Conservation (phyloP, 108 stramenopile genomes). For the Conticribra weissflogii region DNA sequence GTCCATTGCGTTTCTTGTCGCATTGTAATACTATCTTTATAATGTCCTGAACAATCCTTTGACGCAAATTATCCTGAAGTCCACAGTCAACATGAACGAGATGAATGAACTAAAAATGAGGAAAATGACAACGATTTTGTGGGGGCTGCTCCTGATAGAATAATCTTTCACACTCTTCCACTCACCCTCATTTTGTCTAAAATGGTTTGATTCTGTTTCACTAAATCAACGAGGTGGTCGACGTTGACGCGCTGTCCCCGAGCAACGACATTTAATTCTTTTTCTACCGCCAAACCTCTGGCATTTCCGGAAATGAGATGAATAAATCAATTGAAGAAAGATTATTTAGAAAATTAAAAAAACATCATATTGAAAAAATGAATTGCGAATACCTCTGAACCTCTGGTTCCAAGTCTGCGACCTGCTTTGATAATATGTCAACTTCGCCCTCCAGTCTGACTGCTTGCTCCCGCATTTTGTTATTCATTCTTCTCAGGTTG, state of each 20-base stretch:
- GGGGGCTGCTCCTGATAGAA: not conserved
- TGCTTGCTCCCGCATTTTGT: constrained; percentile 21
- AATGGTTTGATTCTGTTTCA: constrained; percentile 35
- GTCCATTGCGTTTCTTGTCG: constrained; percentile 20
- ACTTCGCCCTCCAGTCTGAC: constrained; percentile 19
- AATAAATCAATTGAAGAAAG: not conserved
- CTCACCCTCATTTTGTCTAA: constrained; percentile 28
- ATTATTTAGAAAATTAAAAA: not conserved
- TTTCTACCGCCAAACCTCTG: constrained; percentile 18
- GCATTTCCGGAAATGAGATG: not conserved
- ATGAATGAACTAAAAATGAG: not conserved
- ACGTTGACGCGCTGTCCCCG: constrained; percentile 26
- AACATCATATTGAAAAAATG: constrained; percentile 1
- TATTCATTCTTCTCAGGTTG: constrained; percentile 21
- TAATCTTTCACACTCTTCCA: not conserved
- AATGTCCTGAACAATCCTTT: constrained; percentile 29
- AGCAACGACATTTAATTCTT: constrained; percentile 12
- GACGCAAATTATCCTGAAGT: constrained; percentile 25
- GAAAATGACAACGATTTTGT: not conserved
- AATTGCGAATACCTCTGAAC: constrained; percentile 11
- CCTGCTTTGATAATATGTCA: constrained; percentile 14
- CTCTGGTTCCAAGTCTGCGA: constrained; percentile 22
- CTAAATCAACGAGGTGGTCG: constrained; percentile 27
- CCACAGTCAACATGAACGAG: not conserved
- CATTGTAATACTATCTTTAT: constrained; percentile 28